Evolutionary conservation across 805 yeast genomes (phyloP), one percentile per base, ranked within the genome.

Genomic region (Spathaspora hagerdaliae): DNA sequence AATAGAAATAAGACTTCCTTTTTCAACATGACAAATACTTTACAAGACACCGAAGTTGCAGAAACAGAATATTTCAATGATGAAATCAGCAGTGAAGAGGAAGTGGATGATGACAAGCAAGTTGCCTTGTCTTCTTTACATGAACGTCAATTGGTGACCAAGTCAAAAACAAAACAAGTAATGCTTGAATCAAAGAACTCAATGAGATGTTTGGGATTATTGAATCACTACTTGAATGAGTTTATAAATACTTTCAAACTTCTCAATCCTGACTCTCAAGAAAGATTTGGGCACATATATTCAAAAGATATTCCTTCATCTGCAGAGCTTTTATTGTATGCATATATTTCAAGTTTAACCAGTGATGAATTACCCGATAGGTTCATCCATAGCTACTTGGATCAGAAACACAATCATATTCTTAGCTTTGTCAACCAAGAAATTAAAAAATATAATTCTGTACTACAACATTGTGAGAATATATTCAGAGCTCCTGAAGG

Each of bases 311-410:
- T 31, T 8, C n/a, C 62, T 38, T 46, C 67, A 35, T 57, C 57
- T 0, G 52, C 71, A 6, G 76, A 75, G 42, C 51, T 73, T 3
- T 53, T 77, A 12, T 58, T 78, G 10, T 58, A 56, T 46, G 71
- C 78, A 4, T 67, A 73, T 50, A 44, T 78, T 5, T 47, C 57
- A 45, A 59, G 68, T 6, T 50, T 66, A 42, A 62, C 70, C 1
- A 49, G 44, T 36, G 55, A 54, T 1, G 60, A 58, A 7, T 59
- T 78, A 42, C 76, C 78, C 5, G 75, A 74, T 46, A 52, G 55
- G 26, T 76, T 77, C 50, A 56, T 78, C 32, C 49, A 42, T 5
- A 54, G 51, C n/a, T 74, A 63, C 49, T 47, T 77, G 39, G 41
- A 53, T 11, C 46, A 52, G 13, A 63, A 68, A 39, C 59, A 57